These are phyloP conservation scores for Teratosphaeriaceae sp. DNA, from an alignment of 2,329 filamentous ascomycete genomes.

Conservation along the genomic window DNA sequence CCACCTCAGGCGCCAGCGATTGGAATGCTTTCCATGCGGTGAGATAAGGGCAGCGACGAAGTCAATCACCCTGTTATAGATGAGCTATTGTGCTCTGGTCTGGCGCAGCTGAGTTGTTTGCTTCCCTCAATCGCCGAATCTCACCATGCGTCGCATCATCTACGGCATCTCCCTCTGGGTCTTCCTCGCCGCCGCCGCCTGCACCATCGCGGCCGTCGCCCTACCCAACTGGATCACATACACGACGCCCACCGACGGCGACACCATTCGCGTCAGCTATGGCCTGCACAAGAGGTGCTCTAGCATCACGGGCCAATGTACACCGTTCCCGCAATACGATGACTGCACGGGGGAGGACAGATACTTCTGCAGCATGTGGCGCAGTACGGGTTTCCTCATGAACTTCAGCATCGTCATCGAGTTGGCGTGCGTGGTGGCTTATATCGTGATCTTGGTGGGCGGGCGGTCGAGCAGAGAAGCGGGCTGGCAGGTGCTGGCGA, in stretches of 20 bases:
- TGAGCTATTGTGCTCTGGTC: neutral
- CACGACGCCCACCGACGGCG: conserved; percentile 26
- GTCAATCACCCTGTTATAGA: too few species aligned
- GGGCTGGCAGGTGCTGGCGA: conserved; percentile 72
- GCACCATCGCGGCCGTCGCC: conserved; percentile 64
- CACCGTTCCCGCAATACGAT: conserved; percentile 58
- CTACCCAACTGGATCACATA: conserved; percentile 63
- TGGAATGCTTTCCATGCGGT: too few species aligned
- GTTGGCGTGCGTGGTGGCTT: conserved; percentile 72
- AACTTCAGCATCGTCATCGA: conserved; percentile 77
- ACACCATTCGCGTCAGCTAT: conserved; percentile 57
- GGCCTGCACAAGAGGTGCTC: conserved; percentile 80
- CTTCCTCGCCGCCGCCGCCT: conserved; percentile 53
- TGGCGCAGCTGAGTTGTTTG: neutral
- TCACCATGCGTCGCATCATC: conserved; percentile 41
- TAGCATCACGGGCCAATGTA: conserved; percentile 57
- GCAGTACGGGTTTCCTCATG: conserved; percentile 79
- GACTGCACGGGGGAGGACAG: conserved; percentile 62
- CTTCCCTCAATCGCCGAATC: neutral
- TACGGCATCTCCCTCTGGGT: conserved; percentile 44
- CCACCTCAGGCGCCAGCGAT: too few species aligned
- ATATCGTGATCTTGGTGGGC: conserved; percentile 67
- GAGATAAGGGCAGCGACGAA: too few species aligned
- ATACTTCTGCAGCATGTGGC: conserved; percentile 89
- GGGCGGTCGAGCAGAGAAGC: conserved; percentile 72